Base-by-base conservation (phyloP, 345 rosid species). In the Sisymbrium altissimum region DNA sequence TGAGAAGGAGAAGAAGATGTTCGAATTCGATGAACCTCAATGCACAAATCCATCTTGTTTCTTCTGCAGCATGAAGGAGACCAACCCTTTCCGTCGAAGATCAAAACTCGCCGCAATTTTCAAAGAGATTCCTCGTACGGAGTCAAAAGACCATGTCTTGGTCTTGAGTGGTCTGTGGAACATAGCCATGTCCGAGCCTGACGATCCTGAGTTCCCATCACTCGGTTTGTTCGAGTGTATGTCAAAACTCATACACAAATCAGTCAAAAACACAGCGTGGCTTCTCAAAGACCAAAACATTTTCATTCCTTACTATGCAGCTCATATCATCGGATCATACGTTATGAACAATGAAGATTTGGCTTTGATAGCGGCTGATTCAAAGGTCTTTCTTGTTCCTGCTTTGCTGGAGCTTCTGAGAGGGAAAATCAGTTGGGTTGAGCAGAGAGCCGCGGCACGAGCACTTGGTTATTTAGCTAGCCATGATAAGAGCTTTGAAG, bases 391-490 rank as follows among this genome's bases (percentile, higher is more conserved):
- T 60, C 38, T 73, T 69, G 71, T 93, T 64, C 67, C 75, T 74
- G 84, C 90, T 48, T 68, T 93, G 58, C 67, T 93, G 80, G 97
- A 87, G 82, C 92, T 93, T 80, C 63, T 93, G 60, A 88, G 86
- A 76, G 97, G 96, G 4, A 86, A 79, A 43, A 79, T 90, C 68
- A 86, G 89, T 61, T 93, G 97, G 97, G 93, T 89, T 55, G 97
- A 93, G 84, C 97, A 90, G 64, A 17, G 96, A 75, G 97, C 88
- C 3, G 96, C 96, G 7, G 90, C 89, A 49, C 79, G 93, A 33
- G 90, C 92, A 27, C 80, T 90, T 15, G 88, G 92, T 36, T 93
- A 90, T 32, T 50, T 93, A 30, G 93, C 89, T 2, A 84, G 89
- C 77, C 86, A 90, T 65, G 84, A 78, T 7, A 78, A 19, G 75